Evolutionary conservation across 805 yeast genomes (phyloP).

Genomic region (Starmera pachycereana): DNA sequence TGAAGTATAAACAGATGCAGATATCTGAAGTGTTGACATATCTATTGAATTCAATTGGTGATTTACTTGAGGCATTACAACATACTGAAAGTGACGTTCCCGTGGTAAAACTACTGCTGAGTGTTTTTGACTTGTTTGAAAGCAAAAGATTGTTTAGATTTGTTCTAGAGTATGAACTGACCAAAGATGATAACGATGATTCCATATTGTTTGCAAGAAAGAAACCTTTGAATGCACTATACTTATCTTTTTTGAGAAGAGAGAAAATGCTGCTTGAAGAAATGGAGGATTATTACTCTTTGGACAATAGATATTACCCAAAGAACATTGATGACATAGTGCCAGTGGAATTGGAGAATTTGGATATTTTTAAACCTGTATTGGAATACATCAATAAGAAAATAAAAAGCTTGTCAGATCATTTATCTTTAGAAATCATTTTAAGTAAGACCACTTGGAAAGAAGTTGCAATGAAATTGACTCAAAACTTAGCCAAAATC

Average conservation of each 20-base stretch:
- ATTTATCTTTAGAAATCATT: constrained; percentile 5
- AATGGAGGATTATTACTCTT: not conserved
- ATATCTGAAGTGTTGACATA: constrained; percentile 2
- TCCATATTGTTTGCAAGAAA: constrained; percentile 11
- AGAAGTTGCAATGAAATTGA: not conserved
- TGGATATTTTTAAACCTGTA: constrained; percentile 11
- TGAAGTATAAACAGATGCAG: constrained; percentile 2
- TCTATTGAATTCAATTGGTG: constrained; percentile 35
- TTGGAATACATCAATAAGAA: constrained; percentile 4
- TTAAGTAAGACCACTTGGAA: not conserved
- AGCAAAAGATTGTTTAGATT: constrained; percentile 40
- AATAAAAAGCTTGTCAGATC: constrained; percentile 3
- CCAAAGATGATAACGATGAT: constrained; percentile 36
- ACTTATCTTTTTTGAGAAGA: constrained; percentile 5
- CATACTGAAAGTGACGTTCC: constrained; percentile 60
- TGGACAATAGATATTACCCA: not conserved
- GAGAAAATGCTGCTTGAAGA: constrained; percentile 5
- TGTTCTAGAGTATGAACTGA: constrained; percentile 48
- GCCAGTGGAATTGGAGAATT: not conserved
- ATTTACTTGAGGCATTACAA: constrained; percentile 51
- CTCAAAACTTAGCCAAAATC: not conserved
- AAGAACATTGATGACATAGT: not conserved
- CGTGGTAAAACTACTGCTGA: constrained; percentile 38
- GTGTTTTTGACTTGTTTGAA: constrained; percentile 40
- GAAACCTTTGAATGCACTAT: constrained; percentile 9